Percentiles rank a stretch among this genome's conserved stretches.
Evolutionary conservation across 352 stramenopile genomes (phyloP).

Genomic region (Globisporangium cederbergense): DNA sequence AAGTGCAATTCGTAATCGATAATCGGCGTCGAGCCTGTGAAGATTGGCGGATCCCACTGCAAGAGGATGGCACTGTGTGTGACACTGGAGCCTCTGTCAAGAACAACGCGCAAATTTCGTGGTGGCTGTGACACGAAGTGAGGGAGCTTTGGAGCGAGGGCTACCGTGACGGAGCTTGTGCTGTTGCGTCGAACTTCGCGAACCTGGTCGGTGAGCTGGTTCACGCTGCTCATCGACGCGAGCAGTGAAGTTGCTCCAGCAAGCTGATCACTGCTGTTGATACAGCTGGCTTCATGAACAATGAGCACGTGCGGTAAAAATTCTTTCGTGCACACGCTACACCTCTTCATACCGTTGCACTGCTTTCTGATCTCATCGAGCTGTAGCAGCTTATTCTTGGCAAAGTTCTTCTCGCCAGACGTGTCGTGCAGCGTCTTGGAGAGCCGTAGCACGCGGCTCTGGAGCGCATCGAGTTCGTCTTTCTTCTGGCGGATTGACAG

Average conservation of each 20-base stretch:
- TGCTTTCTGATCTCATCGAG: slow-evolving; percentile 40
- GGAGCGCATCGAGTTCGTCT: slow-evolving; percentile 40
- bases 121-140: slow-evolving; percentile 65
- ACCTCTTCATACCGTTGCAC: slow-evolving; percentile 23
- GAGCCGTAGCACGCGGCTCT: slow-evolving; percentile 43
- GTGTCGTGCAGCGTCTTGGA: slow-evolving; percentile 37
- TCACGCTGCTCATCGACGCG: slow-evolving; percentile 10
- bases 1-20: slow-evolving; percentile 66
- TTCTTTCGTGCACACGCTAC: slow-evolving; percentile 25
- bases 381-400: slow-evolving; percentile 32
- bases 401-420: slow-evolving; percentile 38
- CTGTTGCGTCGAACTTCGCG: neutral
- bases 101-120: slow-evolving; percentile 41
- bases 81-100: slow-evolving; percentile 19
- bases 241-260: neutral
- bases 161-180: neutral
- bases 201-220: slow-evolving; percentile 26
- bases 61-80: slow-evolving; percentile 44
- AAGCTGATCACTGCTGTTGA: neutral
- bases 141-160: slow-evolving; percentile 5
- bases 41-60: slow-evolving; percentile 64
- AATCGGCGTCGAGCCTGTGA: slow-evolving; percentile 61
- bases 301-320: slow-evolving; percentile 33
- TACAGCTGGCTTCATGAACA: slow-evolving; percentile 22
- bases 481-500: slow-evolving; percentile 43